Conservation (phyloP, 2,329 filamentous ascomycete species). For the Neofusicoccum kwambonambiense region DNA sequence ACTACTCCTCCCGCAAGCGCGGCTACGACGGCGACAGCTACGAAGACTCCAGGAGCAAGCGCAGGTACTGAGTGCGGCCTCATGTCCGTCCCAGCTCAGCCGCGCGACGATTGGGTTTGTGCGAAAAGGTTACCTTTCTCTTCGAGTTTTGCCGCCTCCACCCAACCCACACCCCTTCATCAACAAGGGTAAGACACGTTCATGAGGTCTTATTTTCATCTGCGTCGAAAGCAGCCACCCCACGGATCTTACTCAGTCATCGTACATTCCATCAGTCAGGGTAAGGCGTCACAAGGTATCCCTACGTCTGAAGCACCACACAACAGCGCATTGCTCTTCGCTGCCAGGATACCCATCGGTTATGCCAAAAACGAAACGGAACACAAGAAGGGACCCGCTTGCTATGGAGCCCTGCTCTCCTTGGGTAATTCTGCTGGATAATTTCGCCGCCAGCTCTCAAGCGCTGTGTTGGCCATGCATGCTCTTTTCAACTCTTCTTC, state of each 20-base stretch:
- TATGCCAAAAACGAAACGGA: not conserved
- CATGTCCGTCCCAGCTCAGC: slow-evolving; percentile 11
- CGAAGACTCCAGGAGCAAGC: slow-evolving; percentile 68
- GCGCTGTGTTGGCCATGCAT: not conserved
- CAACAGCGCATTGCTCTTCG: not conserved
- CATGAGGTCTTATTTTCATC: not conserved
- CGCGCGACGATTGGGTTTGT: slow-evolving; percentile 13
- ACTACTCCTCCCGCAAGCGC: slow-evolving; percentile 53
- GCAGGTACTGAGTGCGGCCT: slow-evolving; percentile 47
- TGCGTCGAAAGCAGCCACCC: not conserved
- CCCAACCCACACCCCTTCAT: slow-evolving; percentile 8
- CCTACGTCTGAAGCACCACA: not conserved
- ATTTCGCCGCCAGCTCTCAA: not conserved
- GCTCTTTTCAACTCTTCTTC: not conserved
- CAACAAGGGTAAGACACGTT: slow-evolving; percentile 19
- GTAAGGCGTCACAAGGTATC: slow-evolving; percentile 15
- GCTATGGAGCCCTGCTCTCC: not conserved
- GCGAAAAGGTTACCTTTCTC: slow-evolving; percentile 18
- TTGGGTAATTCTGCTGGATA: not conserved
- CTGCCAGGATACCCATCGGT: not conserved
- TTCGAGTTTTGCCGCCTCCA: not conserved
- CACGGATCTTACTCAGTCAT: not conserved
- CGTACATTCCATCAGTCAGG: not conserved
- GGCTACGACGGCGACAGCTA: slow-evolving; percentile 73
- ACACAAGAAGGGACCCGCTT: not conserved